Percentiles rank a stretch among this genome's conserved stretches.
Evolutionary conservation across 202 grass and related monocot species (phyloP).

Genomic region (Musa balbisiana): DNA sequence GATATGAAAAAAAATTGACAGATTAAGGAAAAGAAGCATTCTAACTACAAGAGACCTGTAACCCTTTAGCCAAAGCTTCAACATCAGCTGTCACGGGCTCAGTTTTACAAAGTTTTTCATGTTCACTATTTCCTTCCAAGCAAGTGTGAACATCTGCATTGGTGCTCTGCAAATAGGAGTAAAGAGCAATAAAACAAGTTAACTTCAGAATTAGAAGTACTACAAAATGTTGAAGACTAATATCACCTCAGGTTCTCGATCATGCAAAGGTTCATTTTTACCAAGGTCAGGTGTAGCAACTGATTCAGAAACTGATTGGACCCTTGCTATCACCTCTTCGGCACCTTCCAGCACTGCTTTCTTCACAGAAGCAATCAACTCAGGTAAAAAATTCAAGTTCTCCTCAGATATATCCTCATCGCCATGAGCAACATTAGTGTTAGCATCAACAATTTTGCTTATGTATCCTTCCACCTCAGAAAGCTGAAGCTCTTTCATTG

Average conservation of each 20-base stretch:
- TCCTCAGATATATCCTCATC: conserved; percentile 32
- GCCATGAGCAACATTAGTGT: neutral
- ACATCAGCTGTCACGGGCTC: conserved; percentile 69
- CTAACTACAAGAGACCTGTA: conserved; percentile 55
- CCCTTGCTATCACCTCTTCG: conserved; percentile 28
- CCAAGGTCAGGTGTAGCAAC: conserved; percentile 25
- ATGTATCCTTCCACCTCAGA: neutral
- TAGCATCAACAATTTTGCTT: neutral
- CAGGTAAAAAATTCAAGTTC: conserved; percentile 47
- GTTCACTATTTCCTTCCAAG: conserved; percentile 34
- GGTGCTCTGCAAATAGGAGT: conserved; percentile 40
- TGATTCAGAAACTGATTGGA: conserved; percentile 30
- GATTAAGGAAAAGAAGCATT: neutral
- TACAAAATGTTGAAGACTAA: conserved; percentile 5
- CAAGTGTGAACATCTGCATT: conserved; percentile 29
- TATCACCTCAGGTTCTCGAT: neutral
- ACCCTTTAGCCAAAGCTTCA: conserved; percentile 76
- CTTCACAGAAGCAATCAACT: conserved; percentile 69
- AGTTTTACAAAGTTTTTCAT: conserved; percentile 47
- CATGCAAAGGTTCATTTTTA: conserved; percentile 20
- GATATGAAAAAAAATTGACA: conserved; percentile 18
- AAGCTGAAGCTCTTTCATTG: neutral
- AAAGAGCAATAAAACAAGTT: neutral
- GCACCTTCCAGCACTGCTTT: conserved; percentile 47
- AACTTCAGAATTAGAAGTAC: conserved; percentile 10